Base-by-base conservation (phyloP, 805 yeast genomes). In the Candida sithepensis region DNA sequence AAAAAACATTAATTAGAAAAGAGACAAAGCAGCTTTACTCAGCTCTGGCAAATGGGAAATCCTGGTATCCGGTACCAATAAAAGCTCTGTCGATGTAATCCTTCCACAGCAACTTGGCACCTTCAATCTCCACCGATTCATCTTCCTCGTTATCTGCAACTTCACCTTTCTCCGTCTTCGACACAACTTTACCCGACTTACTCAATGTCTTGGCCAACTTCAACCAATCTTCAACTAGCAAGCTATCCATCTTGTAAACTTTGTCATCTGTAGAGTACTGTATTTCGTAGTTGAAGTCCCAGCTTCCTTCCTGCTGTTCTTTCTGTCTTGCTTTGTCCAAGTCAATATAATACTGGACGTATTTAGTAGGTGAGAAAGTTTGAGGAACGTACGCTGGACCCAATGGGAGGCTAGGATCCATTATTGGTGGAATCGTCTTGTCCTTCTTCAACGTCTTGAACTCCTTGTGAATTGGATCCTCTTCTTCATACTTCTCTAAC, bases 341-440 rank as follows among this genome's bases (percentile, higher is more conserved):
- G 62, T 88, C 88, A n/a, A 82, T 75, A 62, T 70, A 88, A 61
- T 84, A 88, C 61, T 87, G 95, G 1, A 81, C 81, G 65, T 83
- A 89, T 50, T 80, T 70, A 36, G 77, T 74, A 0, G 96, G 96
- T 0, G 92, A 73, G 54, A 86, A 86, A 28, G 81, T 60, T 67
- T 88, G 95, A 2, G 82, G 78, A 2, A 68, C 66, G 61, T 84
- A 87, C 0, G 84, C 96, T 2, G 96, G 96, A 0, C 96, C 96
- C 34, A 83, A 62, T 1, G 78, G 72, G 19, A 69, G 48, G 13
- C 66, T 62, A 2, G 53, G 56, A 4, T 94, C 92, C 78, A 74
- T 84, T 41, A 66, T 69, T 44, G 70, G 78, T 36, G 75, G 96
- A 71, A 69, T 77, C 0, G 92, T 78, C 47, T 75, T 80, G 64